These are phyloP conservation scores for Linum lewisii DNA, from an alignment of 345 rosid genomes.

Conservation along the genomic window DNA sequence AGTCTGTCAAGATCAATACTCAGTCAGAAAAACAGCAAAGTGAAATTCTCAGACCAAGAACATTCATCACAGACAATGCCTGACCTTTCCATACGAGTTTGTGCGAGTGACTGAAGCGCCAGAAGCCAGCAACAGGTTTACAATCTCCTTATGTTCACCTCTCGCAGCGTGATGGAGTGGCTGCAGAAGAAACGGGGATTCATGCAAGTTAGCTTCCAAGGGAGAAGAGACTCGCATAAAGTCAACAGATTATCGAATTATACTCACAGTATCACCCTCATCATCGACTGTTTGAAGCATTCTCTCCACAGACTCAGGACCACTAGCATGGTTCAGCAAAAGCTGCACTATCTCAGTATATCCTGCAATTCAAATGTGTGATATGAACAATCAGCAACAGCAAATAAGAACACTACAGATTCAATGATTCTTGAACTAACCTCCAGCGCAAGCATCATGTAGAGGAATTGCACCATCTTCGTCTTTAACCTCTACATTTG, in stretches of 20 bases:
- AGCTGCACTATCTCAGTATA: constrained; percentile 55
- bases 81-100: constrained; percentile 70
- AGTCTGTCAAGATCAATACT: not conserved
- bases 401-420: not conserved
- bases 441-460: constrained; percentile 94
- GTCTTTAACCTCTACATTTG: constrained; percentile 69
- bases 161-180: constrained; percentile 97
- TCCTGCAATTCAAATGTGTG: constrained; percentile 37
- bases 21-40: not conserved
- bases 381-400: not conserved
- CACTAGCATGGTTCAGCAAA: constrained; percentile 45
- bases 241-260: not conserved
- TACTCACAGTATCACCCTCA: constrained; percentile 79
- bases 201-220: not conserved
- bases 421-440: constrained; percentile 20
- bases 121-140: constrained; percentile 49
- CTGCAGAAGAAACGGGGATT: constrained; percentile 21
- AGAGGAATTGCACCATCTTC: constrained; percentile 92
- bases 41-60: not conserved
- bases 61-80: not conserved
- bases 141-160: constrained; percentile 71
- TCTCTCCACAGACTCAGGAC: constrained; percentile 39
- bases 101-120: constrained; percentile 53
- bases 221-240: not conserved
- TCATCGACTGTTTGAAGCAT: constrained; percentile 65